Evolutionary conservation across 371 early-diverging fungal species (phyloP).

Genomic region (Lichtheimia corymbifera): DNA sequence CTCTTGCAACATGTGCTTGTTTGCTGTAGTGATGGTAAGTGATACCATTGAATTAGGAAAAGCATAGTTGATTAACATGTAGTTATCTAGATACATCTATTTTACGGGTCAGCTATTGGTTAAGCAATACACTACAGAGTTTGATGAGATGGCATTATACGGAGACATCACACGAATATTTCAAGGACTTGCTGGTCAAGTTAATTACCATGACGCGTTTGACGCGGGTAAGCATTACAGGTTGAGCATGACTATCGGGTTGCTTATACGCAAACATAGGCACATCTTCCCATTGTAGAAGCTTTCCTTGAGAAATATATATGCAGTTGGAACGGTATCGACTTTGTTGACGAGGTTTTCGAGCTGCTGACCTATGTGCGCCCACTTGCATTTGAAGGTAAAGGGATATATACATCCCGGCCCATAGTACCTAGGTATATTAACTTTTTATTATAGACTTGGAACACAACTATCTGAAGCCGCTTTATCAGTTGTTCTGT

Average conservation of each 20-base stretch:
- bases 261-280: slow-evolving; percentile 21
- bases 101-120: slow-evolving; percentile 47
- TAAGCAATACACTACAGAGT: slow-evolving; percentile 36
- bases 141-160: slow-evolving; percentile 30
- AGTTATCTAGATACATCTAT: slow-evolving; percentile 24
- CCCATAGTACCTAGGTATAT: background rate
- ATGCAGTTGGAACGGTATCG: slow-evolving; percentile 54
- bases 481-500: slow-evolving; percentile 42
- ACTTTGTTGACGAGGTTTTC: slow-evolving; percentile 49
- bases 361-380: slow-evolving; percentile 46
- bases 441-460: slow-evolving; percentile 18
- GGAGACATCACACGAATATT: slow-evolving; percentile 17
- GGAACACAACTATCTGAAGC: slow-evolving; percentile 30
- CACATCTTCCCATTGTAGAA: slow-evolving; percentile 51
- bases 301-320: slow-evolving; percentile 45
- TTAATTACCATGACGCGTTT: slow-evolving; percentile 38
- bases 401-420: background rate
- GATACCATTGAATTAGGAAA: background rate
- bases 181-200: slow-evolving; percentile 37
- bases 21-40: slow-evolving; percentile 32
- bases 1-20: slow-evolving; percentile 50
- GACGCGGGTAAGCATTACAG: slow-evolving; percentile 36
- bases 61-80: background rate
- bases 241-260: background rate
- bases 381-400: slow-evolving; percentile 52